Conservation (phyloP, 345 rosid genomes). For the Moricandia arvensis region DNA sequence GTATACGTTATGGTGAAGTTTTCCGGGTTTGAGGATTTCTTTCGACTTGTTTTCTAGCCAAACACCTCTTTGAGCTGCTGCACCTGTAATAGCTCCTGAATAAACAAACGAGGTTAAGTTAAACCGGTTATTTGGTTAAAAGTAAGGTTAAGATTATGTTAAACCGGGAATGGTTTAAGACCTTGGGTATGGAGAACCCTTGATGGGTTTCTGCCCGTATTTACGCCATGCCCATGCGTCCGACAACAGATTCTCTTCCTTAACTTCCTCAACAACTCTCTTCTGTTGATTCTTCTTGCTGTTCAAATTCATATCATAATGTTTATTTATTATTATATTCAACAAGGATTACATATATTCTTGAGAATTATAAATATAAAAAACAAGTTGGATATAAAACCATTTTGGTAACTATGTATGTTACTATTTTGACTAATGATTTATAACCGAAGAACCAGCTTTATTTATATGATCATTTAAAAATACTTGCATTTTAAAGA, state of each 20-base stretch:
- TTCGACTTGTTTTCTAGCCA: conserved; percentile 79
- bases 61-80: conserved; percentile 75
- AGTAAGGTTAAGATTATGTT: background rate
- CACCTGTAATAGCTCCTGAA: conserved; percentile 81
- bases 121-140: background rate
- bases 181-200: conserved; percentile 86
- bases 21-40: conserved; percentile 56
- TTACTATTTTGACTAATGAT: background rate
- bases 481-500: background rate
- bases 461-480: background rate
- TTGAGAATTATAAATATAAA: background rate
- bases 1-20: conserved; percentile 63
- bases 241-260: conserved; percentile 45
- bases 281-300: conserved; percentile 57
- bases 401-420: background rate
- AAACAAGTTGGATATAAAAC: conserved; percentile 5
- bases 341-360: background rate
- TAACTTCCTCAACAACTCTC: conserved; percentile 54
- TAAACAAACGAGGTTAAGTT: background rate
- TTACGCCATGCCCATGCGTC: conserved; percentile 89
- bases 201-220: conserved; percentile 84
- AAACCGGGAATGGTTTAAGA: conserved; percentile 26
- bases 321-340: background rate
- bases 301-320: conserved; percentile 3
- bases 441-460: background rate